These are phyloP conservation scores for Tylopilus sp. DNA, from an alignment of 1,284 basidiomycete species.

Conservation along the genomic window DNA sequence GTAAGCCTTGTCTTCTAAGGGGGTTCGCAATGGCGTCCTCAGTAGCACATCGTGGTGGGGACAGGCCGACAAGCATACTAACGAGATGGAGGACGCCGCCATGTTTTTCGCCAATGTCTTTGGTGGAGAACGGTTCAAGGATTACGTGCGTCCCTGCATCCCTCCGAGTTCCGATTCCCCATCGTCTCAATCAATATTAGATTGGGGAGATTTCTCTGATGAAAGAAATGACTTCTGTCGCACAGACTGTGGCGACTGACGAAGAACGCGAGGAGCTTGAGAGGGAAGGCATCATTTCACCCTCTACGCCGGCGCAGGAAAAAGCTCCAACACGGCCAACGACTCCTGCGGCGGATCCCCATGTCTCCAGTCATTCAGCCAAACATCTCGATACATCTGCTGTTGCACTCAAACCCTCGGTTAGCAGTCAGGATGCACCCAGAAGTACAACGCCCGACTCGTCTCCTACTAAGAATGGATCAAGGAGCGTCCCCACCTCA, in stretches of 20 bases:
- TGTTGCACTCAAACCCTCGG: conserved; percentile 20
- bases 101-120: conserved; percentile 92
- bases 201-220: conserved; percentile 91
- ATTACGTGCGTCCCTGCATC: conserved; percentile 60
- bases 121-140: conserved; percentile 80
- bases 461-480: conserved; percentile 19
- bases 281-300: conserved; percentile 47
- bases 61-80: conserved; percentile 68
- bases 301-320: conserved; percentile 18
- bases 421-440: conserved; percentile 19
- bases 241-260: conserved; percentile 80
- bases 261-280: conserved; percentile 90
- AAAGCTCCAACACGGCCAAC: conserved; percentile 23
- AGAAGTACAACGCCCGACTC: conserved; percentile 19
- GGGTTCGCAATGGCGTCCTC: conserved; percentile 6
- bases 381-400: conserved; percentile 13
- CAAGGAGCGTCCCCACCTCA: conserved; percentile 27
- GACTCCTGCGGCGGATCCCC: conserved; percentile 25
- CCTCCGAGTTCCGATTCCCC: neutral
- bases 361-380: conserved; percentile 3
- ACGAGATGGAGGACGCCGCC: conserved; percentile 77
- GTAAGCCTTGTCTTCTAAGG: conserved; percentile 39
- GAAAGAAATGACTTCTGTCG: conserved; percentile 82
- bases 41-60: conserved; percentile 1
- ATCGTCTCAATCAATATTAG: conserved; percentile 36